Conservation (phyloP, 2,329 filamentous ascomycete species). For the Catunica adiposa region DNA sequence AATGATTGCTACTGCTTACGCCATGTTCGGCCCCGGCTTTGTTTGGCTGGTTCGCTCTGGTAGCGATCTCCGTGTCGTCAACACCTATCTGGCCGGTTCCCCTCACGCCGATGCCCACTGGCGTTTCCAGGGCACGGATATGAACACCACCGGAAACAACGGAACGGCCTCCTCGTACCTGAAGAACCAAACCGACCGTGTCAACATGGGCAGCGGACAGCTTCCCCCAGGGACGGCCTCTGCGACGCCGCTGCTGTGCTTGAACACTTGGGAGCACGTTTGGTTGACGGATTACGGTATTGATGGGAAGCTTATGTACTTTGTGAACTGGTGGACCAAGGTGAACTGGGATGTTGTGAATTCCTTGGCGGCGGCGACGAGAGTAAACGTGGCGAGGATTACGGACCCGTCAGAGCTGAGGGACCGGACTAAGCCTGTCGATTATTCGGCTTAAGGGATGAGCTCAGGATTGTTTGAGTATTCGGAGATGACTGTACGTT, state of each 20-base stretch:
- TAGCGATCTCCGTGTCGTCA: conserved; percentile 49
- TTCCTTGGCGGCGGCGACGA: conserved; percentile 18
- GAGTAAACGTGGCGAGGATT: conserved; percentile 1
- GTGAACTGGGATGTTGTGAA: conserved; percentile 73
- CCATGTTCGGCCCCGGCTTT: conserved; percentile 95
- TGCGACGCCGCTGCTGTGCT: conserved; percentile 63
- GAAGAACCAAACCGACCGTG: conserved; percentile 16
- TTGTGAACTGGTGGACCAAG: conserved; percentile 70
- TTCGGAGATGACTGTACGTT: neutral
- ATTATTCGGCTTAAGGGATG: neutral
- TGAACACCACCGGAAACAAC: conserved; percentile 42
- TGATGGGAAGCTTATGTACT: conserved; percentile 57
- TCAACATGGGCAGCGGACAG: conserved; percentile 17
- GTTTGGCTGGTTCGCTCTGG: conserved; percentile 70
- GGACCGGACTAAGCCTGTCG: neutral
- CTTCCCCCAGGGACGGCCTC: conserved; percentile 45
- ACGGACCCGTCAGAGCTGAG: conserved; percentile 7
- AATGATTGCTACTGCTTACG: conserved; percentile 61
- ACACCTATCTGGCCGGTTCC: conserved; percentile 81
- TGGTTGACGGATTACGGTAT: conserved; percentile 70
- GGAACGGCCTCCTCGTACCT: conserved; percentile 23
- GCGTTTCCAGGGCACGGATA: conserved; percentile 51
- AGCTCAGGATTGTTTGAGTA: neutral
- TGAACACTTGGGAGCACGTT: conserved; percentile 93
- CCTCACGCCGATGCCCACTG: conserved; percentile 76